These are phyloP conservation scores for Trametes maxima DNA, from an alignment of 768 basidiomycete genomes.

Conservation along the genomic window DNA sequence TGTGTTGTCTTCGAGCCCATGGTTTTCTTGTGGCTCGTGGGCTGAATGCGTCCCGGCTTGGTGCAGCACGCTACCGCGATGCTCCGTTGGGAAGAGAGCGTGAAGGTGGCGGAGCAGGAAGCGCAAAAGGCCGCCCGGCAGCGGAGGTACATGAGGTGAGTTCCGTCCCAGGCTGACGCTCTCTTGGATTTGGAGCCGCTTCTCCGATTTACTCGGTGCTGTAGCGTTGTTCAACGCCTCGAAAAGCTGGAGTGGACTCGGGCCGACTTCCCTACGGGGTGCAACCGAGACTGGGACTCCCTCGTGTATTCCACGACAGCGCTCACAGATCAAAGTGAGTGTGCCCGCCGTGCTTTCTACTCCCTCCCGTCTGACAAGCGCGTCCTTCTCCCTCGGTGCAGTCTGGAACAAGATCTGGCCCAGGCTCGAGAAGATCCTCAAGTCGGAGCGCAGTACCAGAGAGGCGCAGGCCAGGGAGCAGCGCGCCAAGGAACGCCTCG, in stretches of 20 bases:
- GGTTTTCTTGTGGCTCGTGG: neutral
- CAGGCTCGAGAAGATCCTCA: neutral
- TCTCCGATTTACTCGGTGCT: too few species aligned
- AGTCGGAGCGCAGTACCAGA: neutral
- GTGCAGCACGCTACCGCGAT: neutral
- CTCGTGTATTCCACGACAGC: neutral
- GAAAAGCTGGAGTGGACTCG: neutral
- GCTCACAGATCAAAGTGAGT: neutral
- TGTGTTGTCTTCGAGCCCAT: neutral
- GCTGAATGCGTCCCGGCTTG: neutral
- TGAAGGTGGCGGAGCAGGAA: neutral
- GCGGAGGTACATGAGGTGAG: neutral
- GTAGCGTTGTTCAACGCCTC: neutral
- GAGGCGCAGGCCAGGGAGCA: neutral
- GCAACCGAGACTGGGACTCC: neutral
- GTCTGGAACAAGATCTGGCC: neutral
- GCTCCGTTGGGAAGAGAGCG: neutral
- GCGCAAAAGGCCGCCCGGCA: neutral
- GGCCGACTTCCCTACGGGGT: neutral
- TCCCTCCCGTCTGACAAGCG: too few species aligned
- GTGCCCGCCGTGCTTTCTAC: too few species aligned
- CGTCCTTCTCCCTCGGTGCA: neutral
- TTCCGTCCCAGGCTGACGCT: neutral
- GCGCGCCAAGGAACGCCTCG: too few species aligned
- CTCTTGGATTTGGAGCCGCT: too few species aligned